phyloP scores from a whole-genome alignment of 2,329 filamentous ascomycete species.

The Colletotrichum sp. region DNA sequence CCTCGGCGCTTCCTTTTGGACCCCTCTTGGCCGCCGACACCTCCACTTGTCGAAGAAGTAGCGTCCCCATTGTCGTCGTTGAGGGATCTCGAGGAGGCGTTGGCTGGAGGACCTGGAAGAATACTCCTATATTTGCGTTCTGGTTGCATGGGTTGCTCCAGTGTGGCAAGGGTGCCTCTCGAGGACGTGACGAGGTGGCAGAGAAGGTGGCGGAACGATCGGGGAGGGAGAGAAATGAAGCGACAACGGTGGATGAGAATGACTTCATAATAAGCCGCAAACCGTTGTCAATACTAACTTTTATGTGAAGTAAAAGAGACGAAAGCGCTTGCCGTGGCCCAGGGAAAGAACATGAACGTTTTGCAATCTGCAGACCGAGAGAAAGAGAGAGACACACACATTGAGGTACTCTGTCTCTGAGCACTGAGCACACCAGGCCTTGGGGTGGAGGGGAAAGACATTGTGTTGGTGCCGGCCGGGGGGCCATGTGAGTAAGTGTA shows the following conservation, averaged over 20 bases:
- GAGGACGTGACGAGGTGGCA: background rate
- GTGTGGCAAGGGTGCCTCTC: background rate
- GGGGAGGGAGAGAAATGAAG: background rate
- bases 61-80: background rate
- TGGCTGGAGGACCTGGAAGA: background rate
- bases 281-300: background rate
- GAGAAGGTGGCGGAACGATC: background rate
- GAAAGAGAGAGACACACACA: background rate
- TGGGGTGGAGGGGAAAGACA: background rate
- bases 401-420: background rate
- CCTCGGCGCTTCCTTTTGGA: conserved; percentile 8
- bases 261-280: background rate
- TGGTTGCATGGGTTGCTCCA: conserved; percentile 10
- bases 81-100: background rate
- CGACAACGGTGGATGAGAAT: background rate
- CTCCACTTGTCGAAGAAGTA: background rate
- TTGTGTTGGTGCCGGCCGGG: background rate
- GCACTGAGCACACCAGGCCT: background rate
- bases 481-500: background rate
- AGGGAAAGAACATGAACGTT: background rate
- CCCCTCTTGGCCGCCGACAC: background rate
- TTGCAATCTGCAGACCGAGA: background rate
- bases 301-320: background rate
- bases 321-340: background rate
- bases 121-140: conserved; percentile 17